These are phyloP conservation scores for Fomitopsis pinicola DNA, from an alignment of 1,284 basidiomycete genomes.

Conservation along the genomic window DNA sequence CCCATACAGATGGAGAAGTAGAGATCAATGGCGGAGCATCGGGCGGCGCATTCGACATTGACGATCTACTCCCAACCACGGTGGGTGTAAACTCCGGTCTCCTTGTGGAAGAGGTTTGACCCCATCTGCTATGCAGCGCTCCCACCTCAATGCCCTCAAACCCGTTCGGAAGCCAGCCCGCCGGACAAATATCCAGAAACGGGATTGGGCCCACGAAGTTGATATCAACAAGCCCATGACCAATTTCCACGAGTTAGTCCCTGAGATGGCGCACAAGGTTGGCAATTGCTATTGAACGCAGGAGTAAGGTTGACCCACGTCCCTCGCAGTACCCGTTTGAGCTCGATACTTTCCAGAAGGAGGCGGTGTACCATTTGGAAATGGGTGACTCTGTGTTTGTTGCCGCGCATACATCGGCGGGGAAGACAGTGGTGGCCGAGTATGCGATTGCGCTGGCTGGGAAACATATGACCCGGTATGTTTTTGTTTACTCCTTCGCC, in stretches of 20 bases:
- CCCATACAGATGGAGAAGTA: constrained; percentile 8
- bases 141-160: constrained; percentile 52
- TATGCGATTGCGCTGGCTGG: constrained; percentile 96
- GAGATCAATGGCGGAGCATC: constrained; percentile 16
- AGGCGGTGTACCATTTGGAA: constrained; percentile 97
- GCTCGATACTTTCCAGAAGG: constrained; percentile 92
- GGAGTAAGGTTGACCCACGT: background rate
- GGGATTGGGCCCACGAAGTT: constrained; percentile 98
- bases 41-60: constrained; percentile 53
- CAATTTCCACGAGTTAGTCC: constrained; percentile 88
- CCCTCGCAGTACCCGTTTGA: constrained; percentile 76
- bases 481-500: background rate
- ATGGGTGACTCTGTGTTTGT: constrained; percentile 98
- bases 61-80: constrained; percentile 77
- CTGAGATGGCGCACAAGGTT: constrained; percentile 87
- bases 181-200: constrained; percentile 58
- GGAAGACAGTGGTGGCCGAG: constrained; percentile 98
- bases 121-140: constrained; percentile 23
- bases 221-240: constrained; percentile 87
- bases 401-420: constrained; percentile 98
- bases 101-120: background rate
- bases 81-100: constrained; percentile 37
- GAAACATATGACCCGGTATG: constrained; percentile 95
- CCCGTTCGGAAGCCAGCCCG: constrained; percentile 34
- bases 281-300: background rate